phyloP scores from a whole-genome alignment of 1,284 basidiomycete species.

The Rhodotorula sp. region DNA sequence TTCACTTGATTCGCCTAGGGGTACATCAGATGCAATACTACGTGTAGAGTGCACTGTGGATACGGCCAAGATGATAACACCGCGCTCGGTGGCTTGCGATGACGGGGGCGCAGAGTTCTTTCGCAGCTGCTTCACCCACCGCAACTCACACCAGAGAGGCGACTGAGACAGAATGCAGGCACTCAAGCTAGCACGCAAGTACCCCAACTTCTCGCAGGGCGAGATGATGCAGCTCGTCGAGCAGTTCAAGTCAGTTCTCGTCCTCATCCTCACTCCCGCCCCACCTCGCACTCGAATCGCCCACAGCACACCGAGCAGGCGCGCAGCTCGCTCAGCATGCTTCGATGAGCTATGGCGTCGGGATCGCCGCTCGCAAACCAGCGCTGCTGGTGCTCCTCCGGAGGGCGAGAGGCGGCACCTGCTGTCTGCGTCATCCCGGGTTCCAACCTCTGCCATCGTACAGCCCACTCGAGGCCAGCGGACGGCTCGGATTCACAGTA shows the following conservation, averaged over 20 bases:
- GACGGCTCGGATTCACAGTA: no score
- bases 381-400: no score
- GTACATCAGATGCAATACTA: no score
- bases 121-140: no score
- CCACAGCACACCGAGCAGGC: not conserved
- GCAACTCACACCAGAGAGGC: no score
- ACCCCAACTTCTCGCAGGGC: slow-evolving; percentile 83
- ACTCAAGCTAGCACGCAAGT: slow-evolving; percentile 86
- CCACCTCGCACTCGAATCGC: not conserved
- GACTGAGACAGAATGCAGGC: slow-evolving; percentile 65
- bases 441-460: no score
- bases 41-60: no score
- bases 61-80: no score
- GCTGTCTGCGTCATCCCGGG: no score
- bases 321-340: not conserved
- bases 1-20: not conserved
- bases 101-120: no score
- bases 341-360: not conserved
- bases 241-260: slow-evolving; percentile 79
- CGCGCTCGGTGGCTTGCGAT: no score
- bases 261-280: slow-evolving; percentile 5
- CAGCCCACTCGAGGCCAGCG: no score
- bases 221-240: slow-evolving; percentile 91
- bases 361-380: not conserved
- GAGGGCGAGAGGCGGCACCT: not conserved